Conservation (phyloP, 805 yeast species). For the Saccharomycopsis oosterbeekiorum region DNA sequence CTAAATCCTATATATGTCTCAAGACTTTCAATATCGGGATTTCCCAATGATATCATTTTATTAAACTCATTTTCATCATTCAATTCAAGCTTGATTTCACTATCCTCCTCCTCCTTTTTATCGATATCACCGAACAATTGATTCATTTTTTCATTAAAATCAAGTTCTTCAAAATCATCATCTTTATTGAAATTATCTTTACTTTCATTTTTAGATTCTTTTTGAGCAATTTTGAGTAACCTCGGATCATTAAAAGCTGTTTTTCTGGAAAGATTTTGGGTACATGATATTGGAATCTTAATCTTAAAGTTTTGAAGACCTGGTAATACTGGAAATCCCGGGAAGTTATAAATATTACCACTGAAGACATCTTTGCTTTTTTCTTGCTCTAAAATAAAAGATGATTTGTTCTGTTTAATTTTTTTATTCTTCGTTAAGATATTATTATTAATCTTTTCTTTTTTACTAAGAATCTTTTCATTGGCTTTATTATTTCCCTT, state of each 20-base stretch:
- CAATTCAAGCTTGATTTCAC: not conserved
- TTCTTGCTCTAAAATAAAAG: not conserved
- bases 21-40: not conserved
- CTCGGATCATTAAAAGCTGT: slow-evolving; percentile 16
- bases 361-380: slow-evolving; percentile 6
- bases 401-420: slow-evolving; percentile 1
- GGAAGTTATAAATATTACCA: slow-evolving; percentile 6
- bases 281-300: not conserved
- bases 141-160: not conserved
- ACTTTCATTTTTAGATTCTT: not conserved
- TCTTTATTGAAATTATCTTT: not conserved
- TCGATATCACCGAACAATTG: slow-evolving; percentile 2
- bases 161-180: slow-evolving; percentile 1
- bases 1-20: not conserved
- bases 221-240: not conserved
- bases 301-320: slow-evolving; percentile 9
- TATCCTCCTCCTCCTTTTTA: not conserved
- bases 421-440: slow-evolving; percentile 1
- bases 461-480: not conserved
- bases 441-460: not conserved
- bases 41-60: not conserved
- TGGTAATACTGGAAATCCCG: slow-evolving; percentile 15
- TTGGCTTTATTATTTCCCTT: not conserved
- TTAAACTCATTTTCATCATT: slow-evolving; percentile 3
- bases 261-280: not conserved